These are phyloP conservation scores for Cutaneotrichosporon cutaneum DNA, from an alignment of 1,284 basidiomycete species.

Conservation along the genomic window DNA sequence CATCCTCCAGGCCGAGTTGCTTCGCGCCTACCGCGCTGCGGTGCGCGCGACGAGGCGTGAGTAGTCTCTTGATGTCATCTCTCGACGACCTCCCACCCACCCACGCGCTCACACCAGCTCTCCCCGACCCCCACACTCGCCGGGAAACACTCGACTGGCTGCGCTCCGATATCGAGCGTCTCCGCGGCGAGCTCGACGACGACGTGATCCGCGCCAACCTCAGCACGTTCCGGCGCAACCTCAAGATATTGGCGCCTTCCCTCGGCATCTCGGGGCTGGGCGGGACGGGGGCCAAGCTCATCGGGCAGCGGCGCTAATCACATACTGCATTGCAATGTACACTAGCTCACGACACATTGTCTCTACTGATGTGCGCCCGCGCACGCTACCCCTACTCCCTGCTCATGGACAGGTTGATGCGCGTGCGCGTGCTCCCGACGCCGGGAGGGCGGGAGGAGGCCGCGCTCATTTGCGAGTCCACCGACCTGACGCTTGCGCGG, in stretches of 20 bases:
- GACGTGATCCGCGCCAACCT: slow-evolving; percentile 27
- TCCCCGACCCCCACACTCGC: slow-evolving; percentile 45
- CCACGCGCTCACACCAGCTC: slow-evolving; percentile 33
- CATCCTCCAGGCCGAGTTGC: slow-evolving; percentile 44
- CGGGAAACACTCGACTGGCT: slow-evolving; percentile 52
- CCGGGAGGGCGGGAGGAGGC: neutral
- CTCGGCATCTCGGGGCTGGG: slow-evolving; percentile 38
- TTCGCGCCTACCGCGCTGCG: slow-evolving; percentile 47
- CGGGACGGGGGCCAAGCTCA: slow-evolving; percentile 35
- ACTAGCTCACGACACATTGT: neutral
- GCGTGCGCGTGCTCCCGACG: slow-evolving; percentile 1
- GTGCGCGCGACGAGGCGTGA: slow-evolving; percentile 50
- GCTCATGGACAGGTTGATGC: neutral
- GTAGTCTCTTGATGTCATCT: slow-evolving; percentile 16
- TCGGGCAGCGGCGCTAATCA: slow-evolving; percentile 26
- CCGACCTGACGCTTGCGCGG: neutral
- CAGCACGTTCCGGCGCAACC: slow-evolving; percentile 33
- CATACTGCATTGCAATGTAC: neutral
- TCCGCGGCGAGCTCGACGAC: slow-evolving; percentile 39
- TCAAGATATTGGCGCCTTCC: slow-evolving; percentile 41
- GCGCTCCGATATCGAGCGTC: slow-evolving; percentile 44
- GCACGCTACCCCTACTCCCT: neutral
- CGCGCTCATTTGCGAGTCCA: neutral
- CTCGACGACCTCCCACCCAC: too few species aligned
- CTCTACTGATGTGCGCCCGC: neutral